Evolutionary conservation across 345 rosid species (phyloP).

Genomic region (Barbarea vulgaris): DNA sequence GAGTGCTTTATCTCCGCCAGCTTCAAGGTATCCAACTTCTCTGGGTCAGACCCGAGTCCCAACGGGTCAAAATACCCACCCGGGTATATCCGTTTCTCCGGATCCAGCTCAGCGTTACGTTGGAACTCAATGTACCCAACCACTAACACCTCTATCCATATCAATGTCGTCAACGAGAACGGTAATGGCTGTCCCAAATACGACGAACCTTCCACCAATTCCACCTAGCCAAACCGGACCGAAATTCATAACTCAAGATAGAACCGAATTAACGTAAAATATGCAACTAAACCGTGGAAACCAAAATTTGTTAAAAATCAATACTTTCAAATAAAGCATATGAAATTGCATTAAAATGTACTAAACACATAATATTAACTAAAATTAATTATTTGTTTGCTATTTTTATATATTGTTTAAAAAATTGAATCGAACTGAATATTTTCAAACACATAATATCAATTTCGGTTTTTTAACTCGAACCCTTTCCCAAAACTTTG

Average conservation of each 20-base stretch:
- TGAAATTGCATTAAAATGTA: background rate
- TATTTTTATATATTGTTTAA: background rate
- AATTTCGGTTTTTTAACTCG: background rate
- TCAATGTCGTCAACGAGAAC: conserved; percentile 76
- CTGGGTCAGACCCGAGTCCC: conserved; percentile 75
- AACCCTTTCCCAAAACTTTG: background rate
- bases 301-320: background rate
- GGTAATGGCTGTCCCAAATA: conserved; percentile 95
- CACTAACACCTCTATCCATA: conserved; percentile 81
- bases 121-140: conserved; percentile 70
- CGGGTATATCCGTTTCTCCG: conserved; percentile 74
- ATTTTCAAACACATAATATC: background rate
- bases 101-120: conserved; percentile 74
- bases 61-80: conserved; percentile 89
- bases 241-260: background rate
- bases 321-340: background rate
- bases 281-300: background rate
- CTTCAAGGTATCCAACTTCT: conserved; percentile 60
- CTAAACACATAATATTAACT: background rate
- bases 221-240: conserved; percentile 54
- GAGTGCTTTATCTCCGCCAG: conserved; percentile 87
- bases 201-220: conserved; percentile 86
- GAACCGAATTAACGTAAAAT: background rate
- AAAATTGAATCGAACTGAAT: background rate
- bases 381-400: too few species aligned